Conservation (phyloP, 768 basidiomycete species). For the Russula sp. region DNA sequence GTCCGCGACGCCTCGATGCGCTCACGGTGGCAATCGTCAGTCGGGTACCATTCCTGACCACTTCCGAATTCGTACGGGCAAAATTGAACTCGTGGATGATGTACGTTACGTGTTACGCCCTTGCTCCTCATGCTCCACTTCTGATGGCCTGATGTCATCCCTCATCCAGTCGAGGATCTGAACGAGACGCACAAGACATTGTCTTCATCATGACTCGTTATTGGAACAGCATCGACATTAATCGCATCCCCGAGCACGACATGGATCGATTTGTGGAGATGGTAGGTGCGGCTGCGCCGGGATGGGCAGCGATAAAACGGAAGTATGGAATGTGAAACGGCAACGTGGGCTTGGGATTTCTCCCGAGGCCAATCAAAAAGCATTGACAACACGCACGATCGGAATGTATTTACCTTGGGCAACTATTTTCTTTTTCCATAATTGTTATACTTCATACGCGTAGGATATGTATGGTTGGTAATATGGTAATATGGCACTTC, state of each 20-base stretch:
- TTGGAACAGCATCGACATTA: conserved; percentile 82
- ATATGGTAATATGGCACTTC: conserved; percentile 14
- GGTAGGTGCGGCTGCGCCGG: conserved; percentile 58
- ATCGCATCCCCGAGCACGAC: conserved; percentile 81
- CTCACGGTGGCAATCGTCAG: conserved; percentile 66
- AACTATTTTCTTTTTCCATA: conserved; percentile 1
- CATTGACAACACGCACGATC: conserved; percentile 17
- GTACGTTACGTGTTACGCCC: conserved; percentile 42
- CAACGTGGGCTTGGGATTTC: conserved; percentile 19
- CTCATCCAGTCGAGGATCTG: conserved; percentile 54
- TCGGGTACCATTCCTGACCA: conserved; percentile 74
- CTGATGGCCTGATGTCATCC: conserved; percentile 16
- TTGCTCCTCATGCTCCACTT: conserved; percentile 20
- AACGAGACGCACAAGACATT: conserved; percentile 78
- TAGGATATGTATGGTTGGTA: conserved; percentile 20
- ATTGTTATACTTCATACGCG: conserved; percentile 15
- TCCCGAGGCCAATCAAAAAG: conserved; percentile 19
- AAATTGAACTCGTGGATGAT: conserved; percentile 83
- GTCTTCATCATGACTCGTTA: conserved; percentile 64
- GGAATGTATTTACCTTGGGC: conserved; percentile 21
- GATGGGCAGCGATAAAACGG: conserved; percentile 71
- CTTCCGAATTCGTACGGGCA: conserved; percentile 82
- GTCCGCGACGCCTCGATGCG: conserved; percentile 69
- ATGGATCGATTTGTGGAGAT: conserved; percentile 72
- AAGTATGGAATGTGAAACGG: conserved; percentile 59